These are phyloP conservation scores for Sindora glabra DNA, from an alignment of 306 rosid species.

Conservation along the genomic window DNA sequence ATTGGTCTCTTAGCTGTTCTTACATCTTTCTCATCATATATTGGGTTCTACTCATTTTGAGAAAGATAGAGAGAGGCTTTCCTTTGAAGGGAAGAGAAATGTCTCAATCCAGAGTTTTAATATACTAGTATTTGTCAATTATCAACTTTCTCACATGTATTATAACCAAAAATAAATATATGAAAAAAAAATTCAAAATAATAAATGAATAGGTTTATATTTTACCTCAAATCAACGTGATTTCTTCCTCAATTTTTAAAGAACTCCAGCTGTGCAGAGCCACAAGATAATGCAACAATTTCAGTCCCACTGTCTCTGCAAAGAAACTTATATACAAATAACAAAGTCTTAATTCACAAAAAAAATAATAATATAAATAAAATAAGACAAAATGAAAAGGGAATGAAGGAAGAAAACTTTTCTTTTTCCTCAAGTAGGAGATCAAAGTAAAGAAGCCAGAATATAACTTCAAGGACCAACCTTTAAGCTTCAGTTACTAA, in stretches of 20 bases:
- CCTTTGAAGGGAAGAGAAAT: conserved; percentile 79
- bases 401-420: conserved; percentile 9
- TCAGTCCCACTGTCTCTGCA: no score
- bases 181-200: conserved; percentile 12
- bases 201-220: neutral
- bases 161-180: conserved; percentile 26
- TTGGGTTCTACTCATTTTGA: no score
- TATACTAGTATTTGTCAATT: conserved; percentile 5
- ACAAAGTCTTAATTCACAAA: neutral
- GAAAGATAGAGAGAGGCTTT: conserved; percentile 32
- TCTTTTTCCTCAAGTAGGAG: conserved; percentile 14
- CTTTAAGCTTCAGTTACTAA: conserved; percentile 61
- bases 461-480: conserved; percentile 42
- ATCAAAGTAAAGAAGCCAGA: conserved; percentile 32
- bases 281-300: no score
- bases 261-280: conserved; percentile 9
- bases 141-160: conserved; percentile 22
- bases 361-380: no score
- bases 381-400: no score
- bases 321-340: no score
- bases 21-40: conserved; percentile 22
- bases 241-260: conserved; percentile 27
- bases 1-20: conserved; percentile 25
- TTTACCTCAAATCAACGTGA: conserved; percentile 42
- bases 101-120: conserved; percentile 44